A percentile compares a stretch with the other conserved stretches of the same genome.
These are phyloP conservation scores for Chlamydomonas applanata DNA, from an alignment of 139 green algal species.

Conservation along the genomic window DNA sequence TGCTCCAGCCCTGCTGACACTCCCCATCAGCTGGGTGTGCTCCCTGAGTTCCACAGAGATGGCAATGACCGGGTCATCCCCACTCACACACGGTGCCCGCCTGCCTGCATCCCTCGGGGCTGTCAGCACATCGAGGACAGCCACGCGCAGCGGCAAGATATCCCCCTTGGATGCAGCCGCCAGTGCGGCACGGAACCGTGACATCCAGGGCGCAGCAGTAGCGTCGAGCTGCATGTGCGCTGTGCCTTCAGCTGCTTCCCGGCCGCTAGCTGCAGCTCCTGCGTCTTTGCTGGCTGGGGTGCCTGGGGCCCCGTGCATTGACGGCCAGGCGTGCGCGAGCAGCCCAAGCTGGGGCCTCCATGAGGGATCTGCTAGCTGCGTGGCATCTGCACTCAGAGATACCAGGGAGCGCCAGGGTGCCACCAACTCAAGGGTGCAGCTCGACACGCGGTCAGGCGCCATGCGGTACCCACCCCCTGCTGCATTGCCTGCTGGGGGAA, in stretches of 20 bases:
- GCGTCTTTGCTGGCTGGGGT: no score
- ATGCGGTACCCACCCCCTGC: not conserved
- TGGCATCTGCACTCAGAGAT: constrained; percentile 69
- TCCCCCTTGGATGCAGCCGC: constrained; percentile 35
- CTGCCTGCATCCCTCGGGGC: constrained; percentile 44
- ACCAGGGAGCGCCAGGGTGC: constrained; percentile 47
- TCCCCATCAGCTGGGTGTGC: not conserved
- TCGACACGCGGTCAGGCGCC: constrained; percentile 7
- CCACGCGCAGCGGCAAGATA: constrained; percentile 53
- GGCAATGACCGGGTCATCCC: constrained; percentile 59
- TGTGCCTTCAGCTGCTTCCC: not conserved
- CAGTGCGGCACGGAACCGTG: constrained; percentile 2
- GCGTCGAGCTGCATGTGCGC: not conserved
- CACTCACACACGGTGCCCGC: constrained; percentile 6
- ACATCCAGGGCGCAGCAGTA: not conserved
- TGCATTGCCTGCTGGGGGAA: constrained; percentile 15
- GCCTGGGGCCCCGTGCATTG: not conserved
- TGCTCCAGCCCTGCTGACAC: not conserved
- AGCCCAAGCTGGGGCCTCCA: constrained; percentile 40
- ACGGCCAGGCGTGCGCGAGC: not conserved
- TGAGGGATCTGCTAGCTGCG: constrained; percentile 59
- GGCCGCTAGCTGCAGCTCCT: no score
- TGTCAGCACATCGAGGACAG: constrained; percentile 59
- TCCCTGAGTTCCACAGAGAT: constrained; percentile 47
- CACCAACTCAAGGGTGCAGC: constrained; percentile 47